Evolutionary conservation across 495 filamentous ascomycete genomes (phyloP), one percentile per base, ranked within the genome.

Genomic region (Aspergillus haitiensis): DNA sequence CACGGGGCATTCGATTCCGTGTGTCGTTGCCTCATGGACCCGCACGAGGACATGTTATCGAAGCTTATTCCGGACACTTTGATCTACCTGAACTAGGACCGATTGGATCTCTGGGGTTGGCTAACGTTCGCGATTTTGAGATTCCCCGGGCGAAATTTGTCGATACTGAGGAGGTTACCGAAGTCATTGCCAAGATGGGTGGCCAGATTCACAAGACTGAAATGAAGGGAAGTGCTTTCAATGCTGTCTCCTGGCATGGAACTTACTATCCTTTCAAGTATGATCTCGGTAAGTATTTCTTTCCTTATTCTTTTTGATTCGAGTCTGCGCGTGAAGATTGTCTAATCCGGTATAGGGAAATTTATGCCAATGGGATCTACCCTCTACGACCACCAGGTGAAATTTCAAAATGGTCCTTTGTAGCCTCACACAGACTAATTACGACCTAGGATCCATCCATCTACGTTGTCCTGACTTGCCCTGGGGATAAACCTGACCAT

Each of bases 231-330:
- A 55, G 53, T 33, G 53, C 53, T 5, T 55, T 55, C 21, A 55
- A 45, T 33, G 53, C 53, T 9, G 53, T 55, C n/a, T 40, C 53
- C 5, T 55, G 53, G 53, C 39, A 55, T 34, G 53, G 53, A 16
- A 55, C 53, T 7, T 55, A 55, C 39, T 55, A 55, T n/a, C 53
- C 53, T n/a, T 55, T 55, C 18, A 55, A 55, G 16, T 55, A 55
- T 11, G 53, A 55, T 31, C 39, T 46, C 3, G 53, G 53, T 55
- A 31, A 45, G 53, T 45, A 47, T 47, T 7, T 1, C 0, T n/a
- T 3, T n/a, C 9, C 2, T n/a, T 11, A 5, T 40, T 40, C 9
- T 16, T 42, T 42, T 42, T 46, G 21, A 46, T 8, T n/a, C 7
- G 49, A 33, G 6, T 3, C 49, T 27, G 15, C 37, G 37, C n/a